Base-by-base conservation (phyloP, 495 filamentous ascomycete genomes). In the Podospora didyma region DNA sequence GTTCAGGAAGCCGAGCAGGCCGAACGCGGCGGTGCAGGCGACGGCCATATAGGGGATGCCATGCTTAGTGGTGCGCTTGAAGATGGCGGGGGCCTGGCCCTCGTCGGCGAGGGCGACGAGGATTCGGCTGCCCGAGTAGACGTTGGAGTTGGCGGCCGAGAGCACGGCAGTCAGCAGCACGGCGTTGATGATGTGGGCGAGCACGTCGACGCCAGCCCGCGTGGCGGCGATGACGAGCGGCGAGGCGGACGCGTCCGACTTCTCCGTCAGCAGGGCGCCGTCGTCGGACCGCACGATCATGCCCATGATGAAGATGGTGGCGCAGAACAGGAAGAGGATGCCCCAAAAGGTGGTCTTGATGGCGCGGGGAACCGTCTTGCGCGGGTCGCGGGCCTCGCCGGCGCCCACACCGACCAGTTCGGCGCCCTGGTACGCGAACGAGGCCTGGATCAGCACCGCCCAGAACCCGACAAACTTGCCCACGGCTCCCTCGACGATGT, bases 151-250 rank as follows among this genome's bases (percentile, higher is more conserved):
- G 6, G 77, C 84, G 22, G 77, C 75, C 3, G 73, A 76, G 12
- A 79, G 68, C 16, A 85, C 83, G 10, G 84, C 83, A 19, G 75
- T 76, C n/a, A 87, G 78, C 46, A 89, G 79, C 34, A 89, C 82
- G 24, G 79, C 84, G 62, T 89, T 89, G 69, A 90, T 85, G 59
- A 89, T 82, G 49, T 84, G 80, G 1, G 87, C 87, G 24, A 89
- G 77, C 5, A 82, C 82, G 7, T 71, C 72, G 59, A 89, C 82
- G 57, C 85, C 85, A 4, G 87, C 88, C 11, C 80, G 69, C 24
- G 75, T 65, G 31, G 88, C 82, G 22, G 87, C 85, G 49, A 90
- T 82, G 21, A 89, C 87, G 49, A 89, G 82, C 3, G 88, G 88
- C 2, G 87, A 89, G 34, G 82, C 84, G 46, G 82, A 82, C 59